Conservation (phyloP, 2,329 filamentous ascomycete species). For the Aspergillus bombycis region DNA sequence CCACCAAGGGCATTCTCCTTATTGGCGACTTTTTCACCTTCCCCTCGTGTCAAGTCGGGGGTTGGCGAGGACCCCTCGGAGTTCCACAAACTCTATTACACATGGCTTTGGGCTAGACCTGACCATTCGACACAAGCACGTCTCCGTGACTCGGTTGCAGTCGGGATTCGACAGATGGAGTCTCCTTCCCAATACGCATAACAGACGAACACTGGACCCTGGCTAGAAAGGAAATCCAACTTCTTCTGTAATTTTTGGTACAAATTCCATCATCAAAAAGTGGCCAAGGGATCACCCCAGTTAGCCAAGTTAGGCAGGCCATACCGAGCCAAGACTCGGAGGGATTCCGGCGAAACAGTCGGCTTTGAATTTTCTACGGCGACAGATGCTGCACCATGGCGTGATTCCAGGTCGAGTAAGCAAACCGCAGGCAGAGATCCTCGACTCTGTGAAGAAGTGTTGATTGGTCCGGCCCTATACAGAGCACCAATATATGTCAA, state of each 20-base stretch:
- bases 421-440: not conserved
- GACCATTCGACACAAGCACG: too few relatives aligned
- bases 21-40: not conserved
- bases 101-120: not conserved
- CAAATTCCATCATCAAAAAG: too few relatives aligned
- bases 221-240: too few relatives aligned
- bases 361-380: not conserved
- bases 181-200: too few relatives aligned
- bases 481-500: fast-evolving
- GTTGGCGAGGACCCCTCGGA: too few relatives aligned
- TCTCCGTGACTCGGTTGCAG: too few relatives aligned
- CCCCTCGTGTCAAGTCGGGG: not conserved
- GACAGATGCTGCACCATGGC: not conserved
- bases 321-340: not conserved
- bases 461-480: fast-evolving
- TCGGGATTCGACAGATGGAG: too few relatives aligned
- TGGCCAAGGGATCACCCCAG: not conserved
- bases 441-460: too few relatives aligned
- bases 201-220: too few relatives aligned
- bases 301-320: not conserved
- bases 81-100: not conserved
- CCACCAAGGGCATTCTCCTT: not conserved
- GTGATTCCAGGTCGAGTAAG: not conserved
- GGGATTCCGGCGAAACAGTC: not conserved
- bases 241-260: too few relatives aligned